Conservation (phyloP, 495 filamentous ascomycete genomes). For the Aspergillus conjunctus region DNA sequence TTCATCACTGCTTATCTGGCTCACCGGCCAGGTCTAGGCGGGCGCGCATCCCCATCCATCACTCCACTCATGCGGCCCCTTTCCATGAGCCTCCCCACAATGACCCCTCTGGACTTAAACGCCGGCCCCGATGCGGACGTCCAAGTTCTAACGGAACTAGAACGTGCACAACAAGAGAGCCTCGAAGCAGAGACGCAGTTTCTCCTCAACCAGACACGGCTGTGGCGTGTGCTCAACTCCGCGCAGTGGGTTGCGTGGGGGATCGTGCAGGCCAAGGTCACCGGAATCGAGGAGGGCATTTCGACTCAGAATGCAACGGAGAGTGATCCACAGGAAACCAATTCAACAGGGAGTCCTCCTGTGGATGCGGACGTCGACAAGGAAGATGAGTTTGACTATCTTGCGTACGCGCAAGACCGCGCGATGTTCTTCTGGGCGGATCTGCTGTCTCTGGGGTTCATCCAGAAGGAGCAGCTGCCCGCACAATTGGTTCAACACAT, state of each 20-base stretch:
- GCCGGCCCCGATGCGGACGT: constrained; percentile 30
- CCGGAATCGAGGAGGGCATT: constrained; percentile 55
- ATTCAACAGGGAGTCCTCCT: constrained; percentile 20
- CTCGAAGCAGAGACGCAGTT: constrained; percentile 64
- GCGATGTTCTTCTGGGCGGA: constrained; percentile 95
- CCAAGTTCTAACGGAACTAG: constrained; percentile 49
- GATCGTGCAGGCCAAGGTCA: constrained; percentile 87
- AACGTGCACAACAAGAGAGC: constrained; percentile 58
- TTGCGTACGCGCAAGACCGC: constrained; percentile 86
- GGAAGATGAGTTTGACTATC: constrained; percentile 84
- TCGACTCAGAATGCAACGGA: constrained; percentile 17
- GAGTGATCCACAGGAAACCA: constrained; percentile 1
- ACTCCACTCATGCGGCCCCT: constrained; percentile 44
- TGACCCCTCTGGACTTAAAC: constrained; percentile 41
- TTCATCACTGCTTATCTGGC: constrained; percentile 87
- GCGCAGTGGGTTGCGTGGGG: constrained; percentile 97
- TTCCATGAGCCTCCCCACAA: constrained; percentile 33
- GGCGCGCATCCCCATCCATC: constrained; percentile 56
- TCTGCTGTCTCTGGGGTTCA: constrained; percentile 68
- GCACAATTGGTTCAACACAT: constrained; percentile 56
- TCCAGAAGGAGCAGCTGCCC: constrained; percentile 73
- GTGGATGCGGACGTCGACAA: constrained; percentile 41
- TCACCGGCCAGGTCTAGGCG: constrained; percentile 65
- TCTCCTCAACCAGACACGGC: constrained; percentile 72
- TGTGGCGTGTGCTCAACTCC: constrained; percentile 85